phyloP scores from a whole-genome alignment of 495 filamentous ascomycete genomes.

The Annulohypoxylon nitens region DNA sequence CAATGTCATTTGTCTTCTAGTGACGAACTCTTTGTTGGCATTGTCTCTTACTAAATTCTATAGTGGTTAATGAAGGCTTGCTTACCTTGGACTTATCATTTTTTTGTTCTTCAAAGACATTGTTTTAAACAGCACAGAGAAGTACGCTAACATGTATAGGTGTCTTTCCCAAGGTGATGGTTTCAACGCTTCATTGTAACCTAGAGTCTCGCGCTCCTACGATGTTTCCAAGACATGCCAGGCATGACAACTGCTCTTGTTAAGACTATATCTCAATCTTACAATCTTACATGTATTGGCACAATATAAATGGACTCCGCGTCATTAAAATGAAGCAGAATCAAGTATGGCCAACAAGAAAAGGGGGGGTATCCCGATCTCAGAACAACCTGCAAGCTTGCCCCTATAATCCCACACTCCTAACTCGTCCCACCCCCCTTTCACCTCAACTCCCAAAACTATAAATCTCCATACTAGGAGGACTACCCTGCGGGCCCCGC shows the following conservation, averaged over 20 bases:
- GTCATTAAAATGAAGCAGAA: background rate
- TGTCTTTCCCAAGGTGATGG: too few species aligned
- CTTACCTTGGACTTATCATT: background rate
- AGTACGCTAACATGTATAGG: background rate
- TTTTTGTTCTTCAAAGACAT: background rate
- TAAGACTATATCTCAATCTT: too few species aligned
- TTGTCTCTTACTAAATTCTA: background rate
- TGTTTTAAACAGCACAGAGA: background rate
- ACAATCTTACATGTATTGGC: too few species aligned
- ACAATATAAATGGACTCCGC: too few species aligned
- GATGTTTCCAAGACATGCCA: background rate
- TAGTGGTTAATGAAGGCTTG: background rate
- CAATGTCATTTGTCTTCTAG: background rate
- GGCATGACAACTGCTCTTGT: background rate
- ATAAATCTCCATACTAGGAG: too few species aligned
- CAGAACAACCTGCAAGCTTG: background rate
- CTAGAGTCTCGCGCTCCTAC: too few species aligned
- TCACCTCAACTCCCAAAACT: background rate
- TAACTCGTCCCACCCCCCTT: background rate
- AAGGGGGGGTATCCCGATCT: background rate
- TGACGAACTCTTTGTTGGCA: background rate
- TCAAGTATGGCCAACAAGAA: background rate
- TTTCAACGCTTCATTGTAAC: too few species aligned
- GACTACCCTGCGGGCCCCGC: too few species aligned
- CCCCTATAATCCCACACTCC: background rate